These are phyloP conservation scores for Myxozyma udenii DNA, from an alignment of 805 yeast species.

Conservation along the genomic window DNA sequence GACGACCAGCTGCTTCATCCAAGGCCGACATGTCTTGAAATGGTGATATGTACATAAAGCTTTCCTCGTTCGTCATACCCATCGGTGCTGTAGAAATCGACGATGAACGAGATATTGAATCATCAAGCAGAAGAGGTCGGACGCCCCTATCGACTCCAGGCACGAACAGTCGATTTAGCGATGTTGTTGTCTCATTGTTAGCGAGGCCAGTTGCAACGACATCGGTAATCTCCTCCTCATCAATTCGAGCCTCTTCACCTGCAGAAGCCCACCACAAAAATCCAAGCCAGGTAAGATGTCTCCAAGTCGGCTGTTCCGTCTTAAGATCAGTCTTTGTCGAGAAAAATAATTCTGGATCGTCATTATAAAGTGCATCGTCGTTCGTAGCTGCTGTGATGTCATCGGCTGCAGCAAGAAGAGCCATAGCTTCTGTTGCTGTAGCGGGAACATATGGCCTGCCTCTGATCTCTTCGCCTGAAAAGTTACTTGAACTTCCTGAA, in stretches of 20 bases:
- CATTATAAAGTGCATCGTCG: slow-evolving; percentile 25
- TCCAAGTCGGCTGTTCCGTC: slow-evolving; percentile 45
- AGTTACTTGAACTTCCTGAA: slow-evolving; percentile 10
- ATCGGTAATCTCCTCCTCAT: slow-evolving; percentile 44
- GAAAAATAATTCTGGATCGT: slow-evolving; percentile 28
- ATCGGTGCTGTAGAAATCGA: slow-evolving; percentile 26
- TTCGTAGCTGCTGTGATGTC: slow-evolving; percentile 23
- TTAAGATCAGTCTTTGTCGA: slow-evolving; percentile 27
- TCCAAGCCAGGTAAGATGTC: slow-evolving; percentile 62
- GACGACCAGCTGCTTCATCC: slow-evolving; percentile 17
- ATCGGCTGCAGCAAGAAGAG: slow-evolving; percentile 19
- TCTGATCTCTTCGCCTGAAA: not conserved
- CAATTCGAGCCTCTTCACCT: slow-evolving; percentile 53
- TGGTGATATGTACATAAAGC: slow-evolving; percentile 25
- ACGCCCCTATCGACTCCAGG: slow-evolving; percentile 17
- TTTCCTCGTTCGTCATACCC: slow-evolving; percentile 23
- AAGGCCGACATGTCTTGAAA: slow-evolving; percentile 24
- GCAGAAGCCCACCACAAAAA: slow-evolving; percentile 87
- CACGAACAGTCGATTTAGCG: slow-evolving; percentile 13
- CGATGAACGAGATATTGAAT: slow-evolving; percentile 26
- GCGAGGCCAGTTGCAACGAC: slow-evolving; percentile 26
- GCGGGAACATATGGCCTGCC: not conserved
- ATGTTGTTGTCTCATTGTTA: slow-evolving; percentile 20
- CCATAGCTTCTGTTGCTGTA: slow-evolving; percentile 14
- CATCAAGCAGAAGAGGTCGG: slow-evolving; percentile 33